Evolutionary conservation across 768 basidiomycete species (phyloP).

Genomic region (Trichaptum fuscoviolaceum): DNA sequence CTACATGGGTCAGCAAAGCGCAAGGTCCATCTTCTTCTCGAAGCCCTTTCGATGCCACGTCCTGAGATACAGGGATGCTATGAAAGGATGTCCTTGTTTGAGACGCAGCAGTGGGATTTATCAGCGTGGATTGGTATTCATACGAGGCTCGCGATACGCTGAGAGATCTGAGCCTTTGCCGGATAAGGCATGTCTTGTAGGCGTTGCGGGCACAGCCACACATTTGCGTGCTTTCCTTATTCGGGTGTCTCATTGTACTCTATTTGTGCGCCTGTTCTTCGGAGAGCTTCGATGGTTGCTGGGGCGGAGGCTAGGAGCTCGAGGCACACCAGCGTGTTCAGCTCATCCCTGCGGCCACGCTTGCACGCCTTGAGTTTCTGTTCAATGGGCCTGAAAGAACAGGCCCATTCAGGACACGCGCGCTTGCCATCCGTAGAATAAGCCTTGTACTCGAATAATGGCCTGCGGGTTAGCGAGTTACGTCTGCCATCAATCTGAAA

Average conservation of each 20-base stretch:
- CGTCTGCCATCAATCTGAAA: slow-evolving; percentile 1
- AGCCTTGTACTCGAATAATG: slow-evolving; percentile 1
- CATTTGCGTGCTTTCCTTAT: not conserved
- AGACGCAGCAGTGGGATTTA: not conserved
- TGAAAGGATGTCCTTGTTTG: not conserved
- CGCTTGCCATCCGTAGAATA: not conserved
- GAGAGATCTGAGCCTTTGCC: not conserved
- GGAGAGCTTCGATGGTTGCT: not conserved
- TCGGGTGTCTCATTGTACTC: not conserved
- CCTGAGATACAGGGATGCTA: not conserved
- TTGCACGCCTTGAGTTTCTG: not conserved
- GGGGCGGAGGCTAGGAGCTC: not conserved
- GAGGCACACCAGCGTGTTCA: not conserved
- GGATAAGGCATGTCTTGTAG: not conserved
- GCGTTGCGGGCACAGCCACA: not conserved
- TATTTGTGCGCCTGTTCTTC: not conserved
- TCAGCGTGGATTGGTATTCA: not conserved
- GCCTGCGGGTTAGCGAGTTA: slow-evolving; percentile 1
- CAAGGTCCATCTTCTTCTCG: not conserved
- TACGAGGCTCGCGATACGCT: not conserved
- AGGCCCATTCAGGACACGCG: not conserved
- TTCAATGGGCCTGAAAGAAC: not conserved
- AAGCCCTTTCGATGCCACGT: not conserved
- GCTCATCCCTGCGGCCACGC: not conserved
- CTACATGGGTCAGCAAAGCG: not conserved